A percentile compares a stretch with the other conserved stretches of the same genome.
These are phyloP conservation scores for Blastocystis sp. DNA, from an alignment of 352 stramenopile species.

Conservation along the genomic window DNA sequence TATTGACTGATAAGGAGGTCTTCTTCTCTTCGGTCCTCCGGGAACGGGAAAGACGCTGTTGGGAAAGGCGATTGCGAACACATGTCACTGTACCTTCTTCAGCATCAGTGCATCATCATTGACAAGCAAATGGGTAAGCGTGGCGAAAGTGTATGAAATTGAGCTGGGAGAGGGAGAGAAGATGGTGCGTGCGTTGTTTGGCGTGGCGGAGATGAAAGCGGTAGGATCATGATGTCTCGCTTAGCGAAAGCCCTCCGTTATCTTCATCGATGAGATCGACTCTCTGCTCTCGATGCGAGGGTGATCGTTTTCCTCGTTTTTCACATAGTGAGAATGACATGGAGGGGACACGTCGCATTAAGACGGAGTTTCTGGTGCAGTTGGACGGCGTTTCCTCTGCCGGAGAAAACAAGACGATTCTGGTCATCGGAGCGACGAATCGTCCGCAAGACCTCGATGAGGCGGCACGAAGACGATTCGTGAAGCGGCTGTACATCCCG, in stretches of 20 bases:
- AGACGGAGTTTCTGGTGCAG: constrained; percentile 94
- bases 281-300: constrained; percentile 88
- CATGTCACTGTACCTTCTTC: constrained; percentile 94
- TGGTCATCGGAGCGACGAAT: constrained; percentile 93
- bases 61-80: constrained; percentile 93
- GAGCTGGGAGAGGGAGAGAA: constrained; percentile 94
- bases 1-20: constrained; percentile 68
- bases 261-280: constrained; percentile 99
- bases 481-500: constrained; percentile 96
- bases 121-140: constrained; percentile 88
- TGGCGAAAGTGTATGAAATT: constrained; percentile 58
- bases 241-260: constrained; percentile 79
- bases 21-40: constrained; percentile 85
- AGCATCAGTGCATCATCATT: constrained; percentile 93
- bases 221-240: constrained; percentile 11
- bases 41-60: constrained; percentile 93
- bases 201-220: constrained; percentile 72
- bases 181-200: constrained; percentile 87
- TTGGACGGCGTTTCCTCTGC: constrained; percentile 73
- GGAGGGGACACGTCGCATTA: constrained; percentile 80
- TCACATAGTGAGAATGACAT: constrained; percentile 75
- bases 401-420: constrained; percentile 61
- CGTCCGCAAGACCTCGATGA: constrained; percentile 90
- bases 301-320: constrained; percentile 64
- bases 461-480: constrained; percentile 76